Evolutionary conservation across 2,329 filamentous ascomycete genomes (phyloP), one percentile per base, ranked within the genome.

Genomic region (Tolypocladium amazonense): DNA sequence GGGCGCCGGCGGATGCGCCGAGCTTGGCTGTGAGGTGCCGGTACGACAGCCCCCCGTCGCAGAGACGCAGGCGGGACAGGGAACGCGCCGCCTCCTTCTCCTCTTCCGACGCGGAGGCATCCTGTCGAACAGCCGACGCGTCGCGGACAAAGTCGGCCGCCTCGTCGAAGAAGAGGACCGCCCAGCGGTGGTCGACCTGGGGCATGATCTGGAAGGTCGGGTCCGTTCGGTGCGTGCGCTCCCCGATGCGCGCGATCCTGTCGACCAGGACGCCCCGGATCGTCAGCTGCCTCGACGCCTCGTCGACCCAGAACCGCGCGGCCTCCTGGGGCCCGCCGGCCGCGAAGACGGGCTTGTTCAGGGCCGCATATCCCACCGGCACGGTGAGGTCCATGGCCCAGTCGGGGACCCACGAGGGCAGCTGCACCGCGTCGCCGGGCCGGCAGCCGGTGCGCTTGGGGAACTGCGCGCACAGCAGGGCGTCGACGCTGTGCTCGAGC

Each of bases 351-450:
- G 70, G 63, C 18, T 66, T 30, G 47, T 62, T 59, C 45, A 70
- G 37, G 1, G 56, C 58, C 4, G 59, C n/a, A 52, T 72, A 72
- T 1, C 66, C 64, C 7, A 64, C 55, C 0, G 71, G 70, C 8
- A 66, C 59, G 4, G 33, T 47, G 20, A 73, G 61, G n/a, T 64
- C 35, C 67, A 68, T 68, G 1, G 68, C 65, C 71, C 71, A 73
- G 60, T 74, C 71, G 8, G 71, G 70, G 4, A 69, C 70, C 72
- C 72, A 74, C 2, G 70, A 72, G 2, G 71, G 72, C 23, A 73
- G 30, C 47, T 0, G 25, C 14, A 8, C 9, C 15, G 25, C 6
- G 47, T 30, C 15, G 25, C 25, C 47, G 25, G 47, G 47, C 14
- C 30, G 47, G 3, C 58, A 60, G 1, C 47, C 15, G 1, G 64